phyloP scores from a whole-genome alignment of 352 stramenopile species.

The Phytopythium cucurbitacearum region DNA sequence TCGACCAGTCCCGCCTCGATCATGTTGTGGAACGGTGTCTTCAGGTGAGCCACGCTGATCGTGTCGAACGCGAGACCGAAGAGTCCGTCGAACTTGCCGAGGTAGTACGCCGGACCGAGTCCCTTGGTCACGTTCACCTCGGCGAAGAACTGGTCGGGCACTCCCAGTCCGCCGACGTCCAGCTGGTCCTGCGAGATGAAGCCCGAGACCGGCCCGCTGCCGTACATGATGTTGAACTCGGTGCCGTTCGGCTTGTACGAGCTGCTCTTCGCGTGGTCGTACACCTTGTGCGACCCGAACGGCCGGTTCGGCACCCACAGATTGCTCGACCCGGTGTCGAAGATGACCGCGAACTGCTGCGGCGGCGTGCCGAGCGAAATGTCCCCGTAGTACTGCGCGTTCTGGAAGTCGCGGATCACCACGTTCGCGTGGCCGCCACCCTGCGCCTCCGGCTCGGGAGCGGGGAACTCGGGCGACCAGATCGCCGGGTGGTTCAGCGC shows the following conservation, averaged over 20 bases:
- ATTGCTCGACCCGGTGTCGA: conserved; percentile 96
- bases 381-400: conserved; percentile 94
- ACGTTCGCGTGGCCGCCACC: conserved; percentile 29
- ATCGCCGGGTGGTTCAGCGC: conserved; percentile 29
- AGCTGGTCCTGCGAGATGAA: conserved; percentile 89
- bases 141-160: conserved; percentile 91
- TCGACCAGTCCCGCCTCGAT: conserved; percentile 87
- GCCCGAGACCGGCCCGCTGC: conserved; percentile 89
- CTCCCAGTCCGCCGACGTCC: conserved; percentile 49
- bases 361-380: conserved; percentile 89
- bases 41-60: conserved; percentile 90
- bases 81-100: conserved; percentile 98
- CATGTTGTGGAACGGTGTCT: conserved; percentile 93
- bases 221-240: conserved; percentile 95
- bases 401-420: conserved; percentile 90
- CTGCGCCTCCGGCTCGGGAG: background rate
- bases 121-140: conserved; percentile 95
- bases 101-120: conserved; percentile 91
- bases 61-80: conserved; percentile 94
- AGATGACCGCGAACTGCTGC: conserved; percentile 94
- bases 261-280: conserved; percentile 84
- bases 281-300: conserved; percentile 77
- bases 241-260: conserved; percentile 90
- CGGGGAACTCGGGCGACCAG: conserved; percentile 37
- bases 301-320: conserved; percentile 92